Conservation (phyloP, 2,329 filamentous ascomycete species). For the Beauveria sp. region DNA sequence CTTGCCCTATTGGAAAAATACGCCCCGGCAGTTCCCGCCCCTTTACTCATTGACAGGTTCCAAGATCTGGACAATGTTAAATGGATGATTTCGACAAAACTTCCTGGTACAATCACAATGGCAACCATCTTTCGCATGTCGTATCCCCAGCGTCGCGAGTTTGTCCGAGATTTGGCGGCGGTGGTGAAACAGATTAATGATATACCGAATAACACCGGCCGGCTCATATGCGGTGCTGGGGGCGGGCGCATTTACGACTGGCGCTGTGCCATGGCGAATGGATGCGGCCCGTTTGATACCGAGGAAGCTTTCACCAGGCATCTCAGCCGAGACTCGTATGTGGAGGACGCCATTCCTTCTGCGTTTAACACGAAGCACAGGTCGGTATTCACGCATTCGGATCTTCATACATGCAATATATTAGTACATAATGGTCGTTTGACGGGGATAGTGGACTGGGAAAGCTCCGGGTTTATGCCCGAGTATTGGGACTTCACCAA, state of each 20-base stretch:
- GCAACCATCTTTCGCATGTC: background rate
- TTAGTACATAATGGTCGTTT: background rate
- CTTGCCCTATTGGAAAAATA: too few relatives aligned
- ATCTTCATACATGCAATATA: background rate
- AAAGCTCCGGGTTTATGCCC: background rate
- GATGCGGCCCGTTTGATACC: background rate
- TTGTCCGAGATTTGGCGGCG: background rate
- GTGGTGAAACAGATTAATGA: background rate
- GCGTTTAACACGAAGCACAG: background rate
- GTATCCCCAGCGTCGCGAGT: background rate
- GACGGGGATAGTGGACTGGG: background rate
- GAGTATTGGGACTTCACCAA: background rate
- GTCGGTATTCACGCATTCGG: background rate
- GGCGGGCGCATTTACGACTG: background rate
- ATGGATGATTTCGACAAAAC: background rate
- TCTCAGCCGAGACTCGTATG: background rate
- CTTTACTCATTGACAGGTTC: too few relatives aligned
- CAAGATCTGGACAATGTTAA: too few relatives aligned
- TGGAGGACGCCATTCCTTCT: background rate
- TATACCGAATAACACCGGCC: background rate
- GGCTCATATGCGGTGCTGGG: background rate
- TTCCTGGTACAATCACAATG: background rate
- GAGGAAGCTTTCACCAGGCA: background rate
- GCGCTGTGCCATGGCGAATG: background rate
- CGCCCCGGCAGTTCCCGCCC: too few relatives aligned